phyloP scores from a whole-genome alignment of 192 early-diverging fungal genomes.

The Kickxella alabastrina region DNA sequence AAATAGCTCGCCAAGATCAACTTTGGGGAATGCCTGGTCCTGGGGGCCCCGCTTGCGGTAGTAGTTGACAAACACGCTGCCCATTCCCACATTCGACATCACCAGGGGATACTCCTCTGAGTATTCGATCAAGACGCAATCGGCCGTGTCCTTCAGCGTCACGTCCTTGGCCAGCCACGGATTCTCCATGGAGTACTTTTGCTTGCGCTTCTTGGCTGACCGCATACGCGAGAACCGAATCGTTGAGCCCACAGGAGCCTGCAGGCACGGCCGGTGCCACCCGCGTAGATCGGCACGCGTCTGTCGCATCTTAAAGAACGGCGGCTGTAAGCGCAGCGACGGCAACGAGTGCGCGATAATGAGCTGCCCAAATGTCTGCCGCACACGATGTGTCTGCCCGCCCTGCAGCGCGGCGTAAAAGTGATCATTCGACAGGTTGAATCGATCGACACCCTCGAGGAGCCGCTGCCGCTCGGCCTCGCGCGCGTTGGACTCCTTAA shows the following conservation, averaged over 20 bases:
- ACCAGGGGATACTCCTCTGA: slow-evolving; percentile 95
- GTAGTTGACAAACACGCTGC: slow-evolving; percentile 88
- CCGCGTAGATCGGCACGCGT: slow-evolving; percentile 76
- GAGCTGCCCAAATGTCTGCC: slow-evolving; percentile 83
- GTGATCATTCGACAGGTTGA: slow-evolving; percentile 87
- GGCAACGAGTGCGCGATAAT: slow-evolving; percentile 85
- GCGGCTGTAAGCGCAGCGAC: slow-evolving; percentile 73
- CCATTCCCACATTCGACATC: slow-evolving; percentile 93
- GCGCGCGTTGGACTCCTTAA: slow-evolving; percentile 50
- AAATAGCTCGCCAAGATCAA: slow-evolving; percentile 81
- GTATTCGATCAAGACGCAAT: slow-evolving; percentile 86
- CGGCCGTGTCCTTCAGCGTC: slow-evolving; percentile 78
- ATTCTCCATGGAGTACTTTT: slow-evolving; percentile 61
- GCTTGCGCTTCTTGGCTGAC: slow-evolving; percentile 67
- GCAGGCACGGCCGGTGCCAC: slow-evolving; percentile 82
- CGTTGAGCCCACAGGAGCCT: slow-evolving; percentile 55
- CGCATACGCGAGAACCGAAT: slow-evolving; percentile 76
- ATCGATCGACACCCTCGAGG: slow-evolving; percentile 62
- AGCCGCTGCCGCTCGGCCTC: slow-evolving; percentile 61
- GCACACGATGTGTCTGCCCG: slow-evolving; percentile 67
- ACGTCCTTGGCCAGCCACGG: slow-evolving; percentile 84
- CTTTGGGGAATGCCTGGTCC: slow-evolving; percentile 72
- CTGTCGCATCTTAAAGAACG: slow-evolving; percentile 79
- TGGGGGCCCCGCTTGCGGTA: slow-evolving; percentile 85
- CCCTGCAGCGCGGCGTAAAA: slow-evolving; percentile 72